phyloP scores from a whole-genome alignment of 805 yeast species.

The Kodamaea restingae region DNA sequence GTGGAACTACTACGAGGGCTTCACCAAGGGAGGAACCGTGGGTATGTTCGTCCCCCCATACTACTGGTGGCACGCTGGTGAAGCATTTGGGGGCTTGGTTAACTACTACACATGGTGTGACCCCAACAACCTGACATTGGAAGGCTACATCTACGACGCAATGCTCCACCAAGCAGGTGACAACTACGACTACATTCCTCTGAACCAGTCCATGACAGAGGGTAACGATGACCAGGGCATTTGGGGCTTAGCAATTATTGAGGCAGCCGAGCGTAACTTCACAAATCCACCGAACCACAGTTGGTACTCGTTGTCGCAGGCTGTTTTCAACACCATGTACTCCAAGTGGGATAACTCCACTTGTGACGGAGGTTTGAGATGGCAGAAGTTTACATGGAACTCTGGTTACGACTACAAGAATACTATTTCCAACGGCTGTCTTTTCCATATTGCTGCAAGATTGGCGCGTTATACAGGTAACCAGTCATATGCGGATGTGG shows the following conservation, averaged over 20 bases:
- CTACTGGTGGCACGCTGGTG: slow-evolving; percentile 55
- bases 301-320: slow-evolving; percentile 85
- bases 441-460: slow-evolving; percentile 84
- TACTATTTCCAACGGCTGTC: slow-evolving; percentile 84
- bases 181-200: slow-evolving; percentile 39
- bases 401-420: slow-evolving; percentile 92
- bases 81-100: slow-evolving; percentile 46
- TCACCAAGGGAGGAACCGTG: slow-evolving; percentile 39
- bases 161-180: slow-evolving; percentile 44
- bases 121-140: slow-evolving; percentile 27
- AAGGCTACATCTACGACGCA: slow-evolving; percentile 29
- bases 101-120: slow-evolving; percentile 40
- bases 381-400: slow-evolving; percentile 96
- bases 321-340: slow-evolving; percentile 88
- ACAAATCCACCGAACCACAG: slow-evolving; percentile 56
- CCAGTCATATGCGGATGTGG: slow-evolving; percentile 68
- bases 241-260: slow-evolving; percentile 47
- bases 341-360: slow-evolving; percentile 71
- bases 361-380: slow-evolving; percentile 89
- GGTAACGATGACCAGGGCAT: slow-evolving; percentile 53
- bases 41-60: slow-evolving; percentile 45
- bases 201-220: slow-evolving; percentile 45
- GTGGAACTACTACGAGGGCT: slow-evolving; percentile 45
- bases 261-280: slow-evolving; percentile 45
- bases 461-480: slow-evolving; percentile 80